Conservation (phyloP, 1,284 basidiomycete genomes). For the Melampsora larici-populina region DNA sequence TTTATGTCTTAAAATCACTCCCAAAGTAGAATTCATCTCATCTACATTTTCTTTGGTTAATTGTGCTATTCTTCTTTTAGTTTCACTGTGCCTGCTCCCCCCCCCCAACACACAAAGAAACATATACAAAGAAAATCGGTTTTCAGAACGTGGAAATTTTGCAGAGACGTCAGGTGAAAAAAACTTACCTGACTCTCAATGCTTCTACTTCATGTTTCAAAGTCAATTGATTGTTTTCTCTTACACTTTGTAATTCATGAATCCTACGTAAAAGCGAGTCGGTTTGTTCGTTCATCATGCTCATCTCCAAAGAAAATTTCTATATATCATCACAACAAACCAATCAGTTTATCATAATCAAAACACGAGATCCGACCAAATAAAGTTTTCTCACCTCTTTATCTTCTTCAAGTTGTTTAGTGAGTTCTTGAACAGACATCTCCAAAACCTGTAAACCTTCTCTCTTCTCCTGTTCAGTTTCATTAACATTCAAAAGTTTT, state of each 20-base stretch:
- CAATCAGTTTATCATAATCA: neutral
- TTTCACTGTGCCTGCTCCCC: conserved; percentile 12
- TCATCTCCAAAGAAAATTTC: conserved; percentile 28
- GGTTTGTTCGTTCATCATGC: conserved; percentile 32
- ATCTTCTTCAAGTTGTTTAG: conserved; percentile 70
- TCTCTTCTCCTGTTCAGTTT: conserved; percentile 56
- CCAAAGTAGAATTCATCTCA: conserved; percentile 36
- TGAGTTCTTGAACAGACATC: conserved; percentile 54
- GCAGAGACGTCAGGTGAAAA: neutral
- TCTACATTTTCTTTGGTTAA: conserved; percentile 38
- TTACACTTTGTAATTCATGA: conserved; percentile 15
- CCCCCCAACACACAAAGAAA: neutral
- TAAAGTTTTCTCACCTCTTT: conserved; percentile 62
- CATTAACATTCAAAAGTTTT: conserved; percentile 65
- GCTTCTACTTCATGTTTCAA: conserved; percentile 33
- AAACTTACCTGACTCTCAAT: conserved; percentile 28
- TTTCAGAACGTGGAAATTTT: neutral
- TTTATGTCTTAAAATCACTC: conserved; percentile 16
- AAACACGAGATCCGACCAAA: neutral
- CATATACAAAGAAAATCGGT: neutral
- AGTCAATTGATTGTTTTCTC: conserved; percentile 10
- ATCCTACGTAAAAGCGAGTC: conserved; percentile 9
- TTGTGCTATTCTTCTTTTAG: conserved; percentile 18
- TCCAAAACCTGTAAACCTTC: conserved; percentile 68
- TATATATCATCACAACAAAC: neutral